Base-by-base conservation (phyloP, 2,329 filamentous ascomycete genomes). In the Magnaporthiopsis poae region DNA sequence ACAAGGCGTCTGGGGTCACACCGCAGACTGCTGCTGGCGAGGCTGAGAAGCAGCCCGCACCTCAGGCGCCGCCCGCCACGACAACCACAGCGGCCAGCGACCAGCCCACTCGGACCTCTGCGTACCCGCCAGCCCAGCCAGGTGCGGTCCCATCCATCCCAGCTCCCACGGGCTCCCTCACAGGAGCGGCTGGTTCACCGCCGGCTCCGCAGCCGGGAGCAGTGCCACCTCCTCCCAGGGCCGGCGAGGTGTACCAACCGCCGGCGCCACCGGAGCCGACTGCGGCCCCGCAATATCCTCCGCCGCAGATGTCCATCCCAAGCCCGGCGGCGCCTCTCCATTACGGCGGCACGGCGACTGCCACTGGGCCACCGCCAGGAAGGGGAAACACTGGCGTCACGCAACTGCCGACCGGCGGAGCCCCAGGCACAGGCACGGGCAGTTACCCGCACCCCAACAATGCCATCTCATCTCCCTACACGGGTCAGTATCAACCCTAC, bases 141-240 rank as follows among this genome's bases (percentile, higher is more conserved):
- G 82, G 81, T 56, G 80, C 80, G 60, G 73, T 69, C 25, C 80
- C 82, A 36, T 76, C 76, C 21, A 72, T 82, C 62, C 79, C 83
- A 62, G 74, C 73, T 39, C 75, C 79, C 61, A 84, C 83, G 25
- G 77, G 75, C 60, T 72, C 75, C 63, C 73, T 73, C 35, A 70
- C 72, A 64, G 71, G 29, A 25, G 2, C 21, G 18, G 39, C 39
- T 46, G 39, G 39, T 36, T 46, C 46, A 21, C 85, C 85, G 63
- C 81, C 84, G 66, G 76, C 81, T 68, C 85, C 86, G 36, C 84
- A 87, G 70, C 85, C 86, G 56, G 85, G 84, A 66, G 82, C 84
- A 59, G 77, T 84, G 39, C 82, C 82, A 67, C 82, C 83, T 66
- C 83, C 84, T 62, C 83, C 84, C 65, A 84, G 79, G 71, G 78